Base-by-base conservation (phyloP, 169 alveolate species). In the Eimeria praecox region DNA sequence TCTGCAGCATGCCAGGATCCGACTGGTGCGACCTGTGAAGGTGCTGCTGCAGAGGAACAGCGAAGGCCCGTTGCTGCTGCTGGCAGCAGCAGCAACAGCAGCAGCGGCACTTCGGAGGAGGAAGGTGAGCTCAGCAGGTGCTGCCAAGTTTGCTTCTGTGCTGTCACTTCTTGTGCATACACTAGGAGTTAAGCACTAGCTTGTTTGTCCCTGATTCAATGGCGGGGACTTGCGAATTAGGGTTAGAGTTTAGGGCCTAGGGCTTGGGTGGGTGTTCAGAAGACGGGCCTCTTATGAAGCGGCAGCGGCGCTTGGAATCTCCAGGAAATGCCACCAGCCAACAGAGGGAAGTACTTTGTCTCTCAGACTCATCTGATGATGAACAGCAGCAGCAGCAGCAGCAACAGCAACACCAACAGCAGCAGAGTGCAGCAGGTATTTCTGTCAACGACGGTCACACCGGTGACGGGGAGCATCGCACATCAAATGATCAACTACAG, bases 321-420 rank as follows among this genome's bases (percentile, higher is more conserved):
- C 27, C 89, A 40, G 42, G 40, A 44, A 22, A n/a, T 49, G 40
- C 38, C 69, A 83, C 1, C 75, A 14, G 8, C 52, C 69, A 83
- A 52, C 91, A 52, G 91, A 83, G 66, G 44, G 73, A 83, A 49
- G 49, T 49, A 5, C 77, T 83, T 24, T 83, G 69, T 33, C 52
- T 52, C 40, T 83, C 73, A 46, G 73, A 52, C 49, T 83, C 73
- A 18, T 83, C 75, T 9, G 91, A 44, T 49, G 73, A 49, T 54
- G 73, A 44, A 33, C 91, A 80, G 59, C 56, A 5, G 89, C 89
- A 42, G 66, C 89, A 78, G 87, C 59, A 77, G 87, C 87, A 69
- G 42, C 80, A 69, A 44, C 80, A 69, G 80, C 80, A 8, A 24
- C 80, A 16, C 10, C 83, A n/a, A 24, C 83, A 73, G 83, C 49